Evolutionary conservation across 1,284 basidiomycete species (phyloP), one percentile per base, ranked within the genome.

Genomic region (Gymnopus androsaceus): DNA sequence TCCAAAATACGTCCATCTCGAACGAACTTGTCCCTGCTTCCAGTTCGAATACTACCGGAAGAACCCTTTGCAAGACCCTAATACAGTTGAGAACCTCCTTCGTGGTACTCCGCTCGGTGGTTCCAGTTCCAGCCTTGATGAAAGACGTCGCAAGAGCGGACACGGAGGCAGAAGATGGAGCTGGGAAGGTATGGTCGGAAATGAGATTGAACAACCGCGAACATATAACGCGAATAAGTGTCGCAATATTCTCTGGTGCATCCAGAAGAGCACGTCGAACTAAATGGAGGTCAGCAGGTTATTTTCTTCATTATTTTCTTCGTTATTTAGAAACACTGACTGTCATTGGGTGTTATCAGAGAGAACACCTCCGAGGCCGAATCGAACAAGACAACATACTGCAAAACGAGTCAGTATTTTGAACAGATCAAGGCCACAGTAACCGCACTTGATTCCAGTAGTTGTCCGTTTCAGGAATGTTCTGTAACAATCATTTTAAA

Each of bases 71-170:
- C 19, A 98, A 80, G 6, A 97, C 83, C 28, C 95, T 82, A 25
- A 96, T 68, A 66, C 93, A 94, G 66, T 95, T 97, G 38, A 97
- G 78, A 1, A 87, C 91, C 67, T 96, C 89, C 62, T 88, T 88
- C 0, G 90, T 91, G 7, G 89, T 73, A 64, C 89, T 88, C 47
- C 84, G 77, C 61, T 86, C 84, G 7, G 75, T 62, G 14, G 75
- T 68, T 37, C 76, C 69, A 33, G 72, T 69, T 54, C 76, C 74
- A 40, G 78, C 72, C 61, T 84, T 87, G 57, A 90, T 87, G 64
- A 90, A 77, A 2, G 85, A 83, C 2, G 84, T 77, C 21, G 88
- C 84, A 64, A 88, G 81, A 27, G 85, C 81, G n/a, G 85, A 74
- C 45, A 90, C 80, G 38, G 82, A 80, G 34, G 75, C 71, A 65